Percentiles rank a stretch among this genome's conserved stretches.
phyloP scores from a whole-genome alignment of 176 grass and related monocot genomes.

The Musa troglodytarum region DNA sequence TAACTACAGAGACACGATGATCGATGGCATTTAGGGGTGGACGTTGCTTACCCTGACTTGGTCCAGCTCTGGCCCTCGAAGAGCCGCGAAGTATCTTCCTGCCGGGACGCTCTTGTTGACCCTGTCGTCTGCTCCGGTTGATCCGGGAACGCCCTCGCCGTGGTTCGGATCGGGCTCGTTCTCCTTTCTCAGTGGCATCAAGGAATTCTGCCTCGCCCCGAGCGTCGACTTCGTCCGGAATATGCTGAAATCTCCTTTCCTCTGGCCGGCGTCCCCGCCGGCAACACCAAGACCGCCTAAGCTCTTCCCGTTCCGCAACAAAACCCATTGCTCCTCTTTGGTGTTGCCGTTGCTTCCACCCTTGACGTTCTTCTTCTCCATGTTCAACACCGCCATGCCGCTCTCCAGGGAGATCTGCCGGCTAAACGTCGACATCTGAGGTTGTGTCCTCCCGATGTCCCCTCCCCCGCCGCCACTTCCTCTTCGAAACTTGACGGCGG shows the following conservation, averaged over 20 bases:
- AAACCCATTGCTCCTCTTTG: constrained; percentile 19
- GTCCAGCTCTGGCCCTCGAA: constrained; percentile 92
- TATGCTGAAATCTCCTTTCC: constrained; percentile 78
- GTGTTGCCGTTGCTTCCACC: constrained; percentile 12
- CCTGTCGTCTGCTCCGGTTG: constrained; percentile 35
- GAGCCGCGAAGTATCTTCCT: constrained; percentile 87
- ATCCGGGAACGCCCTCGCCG: constrained; percentile 31
- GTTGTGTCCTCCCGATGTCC: constrained; percentile 23
- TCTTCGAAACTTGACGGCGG: constrained; percentile 32
- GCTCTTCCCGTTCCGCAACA: constrained; percentile 76
- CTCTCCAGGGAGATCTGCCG: constrained; percentile 82
- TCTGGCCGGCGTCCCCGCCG: constrained; percentile 9
- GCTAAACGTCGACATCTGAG: constrained; percentile 33
- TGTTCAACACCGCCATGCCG: constrained; percentile 61
- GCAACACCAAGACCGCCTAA: constrained; percentile 33
- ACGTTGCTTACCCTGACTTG: constrained; percentile 62
- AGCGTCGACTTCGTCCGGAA: constrained; percentile 95
- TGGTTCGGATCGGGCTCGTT: constrained; percentile 36
- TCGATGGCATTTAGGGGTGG: background rate
- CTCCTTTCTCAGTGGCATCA: constrained; percentile 50
- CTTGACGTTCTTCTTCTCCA: constrained; percentile 36
- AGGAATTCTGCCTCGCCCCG: constrained; percentile 53
- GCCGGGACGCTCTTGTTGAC: constrained; percentile 82
- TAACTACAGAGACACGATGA: background rate
- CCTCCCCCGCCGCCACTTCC: constrained; percentile 18